A percentile compares a stretch with the other conserved stretches of the same genome.
These are phyloP conservation scores for Acmispon strigosus DNA, from an alignment of 306 rosid species.

Conservation along the genomic window DNA sequence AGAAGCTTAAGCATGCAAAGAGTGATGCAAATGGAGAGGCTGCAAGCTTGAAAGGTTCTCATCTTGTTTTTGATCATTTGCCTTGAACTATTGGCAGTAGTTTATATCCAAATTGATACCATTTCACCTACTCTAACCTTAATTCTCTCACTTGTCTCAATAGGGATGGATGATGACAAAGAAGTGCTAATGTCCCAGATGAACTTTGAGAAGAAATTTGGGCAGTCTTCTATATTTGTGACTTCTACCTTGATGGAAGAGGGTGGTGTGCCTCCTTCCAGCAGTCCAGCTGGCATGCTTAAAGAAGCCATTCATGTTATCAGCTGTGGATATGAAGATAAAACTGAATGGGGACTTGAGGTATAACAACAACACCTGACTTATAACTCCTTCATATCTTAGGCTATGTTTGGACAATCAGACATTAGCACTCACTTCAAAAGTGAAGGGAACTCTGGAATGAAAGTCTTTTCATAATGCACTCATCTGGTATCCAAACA, in stretches of 20 bases:
- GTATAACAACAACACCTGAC: conserved; percentile 15
- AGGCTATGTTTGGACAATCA: neutral
- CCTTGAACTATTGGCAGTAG: neutral
- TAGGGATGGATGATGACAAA: conserved; percentile 71
- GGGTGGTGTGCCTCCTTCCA: conserved; percentile 92
- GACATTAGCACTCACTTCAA: no score
- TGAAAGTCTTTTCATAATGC: no score
- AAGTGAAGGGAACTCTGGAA: no score
- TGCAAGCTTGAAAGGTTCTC: conserved; percentile 49
- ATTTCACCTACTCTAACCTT: neutral
- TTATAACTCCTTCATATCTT: neutral
- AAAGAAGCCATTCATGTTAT: conserved; percentile 95
- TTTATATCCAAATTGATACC: neutral
- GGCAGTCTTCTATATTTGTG: conserved; percentile 81
- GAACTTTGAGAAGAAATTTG: conserved; percentile 36
- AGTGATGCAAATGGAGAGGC: conserved; percentile 18
- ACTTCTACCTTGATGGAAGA: conserved; percentile 90
- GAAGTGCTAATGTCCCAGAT: conserved; percentile 82
- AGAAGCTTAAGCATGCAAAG: conserved; percentile 57
- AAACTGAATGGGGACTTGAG: conserved; percentile 62
- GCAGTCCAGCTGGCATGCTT: conserved; percentile 77
- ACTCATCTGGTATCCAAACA: no score
- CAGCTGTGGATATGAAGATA: conserved; percentile 60
- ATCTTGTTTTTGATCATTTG: conserved; percentile 4
- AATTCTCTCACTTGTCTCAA: neutral